Evolutionary conservation across 495 filamentous ascomycete genomes (phyloP), one percentile per base, ranked within the genome.

Genomic region (Aspergillus ellipticus): DNA sequence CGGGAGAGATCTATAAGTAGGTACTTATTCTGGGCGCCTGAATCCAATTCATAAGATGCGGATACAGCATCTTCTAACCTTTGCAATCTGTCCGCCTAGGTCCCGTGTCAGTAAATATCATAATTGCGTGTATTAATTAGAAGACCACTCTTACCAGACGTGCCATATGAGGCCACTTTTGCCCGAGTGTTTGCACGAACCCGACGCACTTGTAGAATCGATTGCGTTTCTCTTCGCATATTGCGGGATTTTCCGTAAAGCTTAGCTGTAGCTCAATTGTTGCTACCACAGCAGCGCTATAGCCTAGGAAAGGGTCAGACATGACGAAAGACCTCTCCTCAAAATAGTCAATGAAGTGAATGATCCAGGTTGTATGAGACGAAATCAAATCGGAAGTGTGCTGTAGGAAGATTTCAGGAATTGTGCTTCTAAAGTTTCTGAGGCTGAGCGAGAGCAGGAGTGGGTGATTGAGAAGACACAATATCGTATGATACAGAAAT

Each of bases 211-310:
- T 77, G 29, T 67, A 66, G 53, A 79, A 79, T 17, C 69, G 65
- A 6, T 74, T 68, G 11, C 71, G 67, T 49, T 79, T 79, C 50
- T 76, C 65, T 53, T 72, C 63, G 20, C 73, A 59, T 20, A 72
- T 74, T 1, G 53, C 57, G 2, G 55, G 26, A 26, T 75, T 64
- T 1, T 77, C 73, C 1, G 72, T 75, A 50, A 76, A 77, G 33
- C 76, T 79, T 4, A 77, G 65, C 48, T 79, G 76, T 1, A 79
- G 62, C 53, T 78, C 76, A 56, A 79, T 79, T 10, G 76, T 79
- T 9, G 75, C 76, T 7, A 77, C 71, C 8, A 79, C 75, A 10
- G 76, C 75, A 16, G 73, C 76, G 19, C 76, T 72, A 53, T 79
- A 76, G n/a, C 74, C 76, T 6, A 79, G 57, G 9, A 79, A 60